Conservation (phyloP, 1,284 basidiomycete species). For the Omphalotus olearius region DNA sequence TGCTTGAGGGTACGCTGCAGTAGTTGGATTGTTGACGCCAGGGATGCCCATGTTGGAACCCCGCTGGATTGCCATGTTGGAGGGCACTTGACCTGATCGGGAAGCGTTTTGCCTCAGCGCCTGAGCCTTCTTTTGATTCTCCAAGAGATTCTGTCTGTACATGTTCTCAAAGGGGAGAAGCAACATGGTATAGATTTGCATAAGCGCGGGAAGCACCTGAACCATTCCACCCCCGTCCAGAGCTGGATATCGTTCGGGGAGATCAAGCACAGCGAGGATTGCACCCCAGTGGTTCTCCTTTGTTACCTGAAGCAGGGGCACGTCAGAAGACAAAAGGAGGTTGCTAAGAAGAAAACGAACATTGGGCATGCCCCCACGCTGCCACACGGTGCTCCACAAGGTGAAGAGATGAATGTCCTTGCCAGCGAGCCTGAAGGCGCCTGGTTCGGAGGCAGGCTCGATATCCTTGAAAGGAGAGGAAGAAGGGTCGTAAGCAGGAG, state of each 20-base stretch:
- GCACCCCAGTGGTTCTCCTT: conserved; percentile 43
- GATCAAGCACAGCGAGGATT: conserved; percentile 52
- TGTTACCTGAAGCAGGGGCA: conserved; percentile 24
- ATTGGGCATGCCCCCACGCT: conserved; percentile 52
- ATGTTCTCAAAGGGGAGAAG: conserved; percentile 66
- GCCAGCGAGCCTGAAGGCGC: conserved; percentile 64
- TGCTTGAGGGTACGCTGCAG: no score
- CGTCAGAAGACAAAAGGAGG: conserved; percentile 7
- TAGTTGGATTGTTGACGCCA: no score
- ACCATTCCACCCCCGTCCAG: conserved; percentile 26
- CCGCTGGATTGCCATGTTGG: conserved; percentile 4
- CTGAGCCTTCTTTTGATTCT: conserved; percentile 52
- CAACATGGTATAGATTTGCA: conserved; percentile 57
- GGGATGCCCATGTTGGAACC: not conserved
- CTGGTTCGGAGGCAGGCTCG: conserved; percentile 55
- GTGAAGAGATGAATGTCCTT: conserved; percentile 77
- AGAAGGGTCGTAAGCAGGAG: conserved; percentile 53
- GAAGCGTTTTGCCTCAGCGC: conserved; percentile 26
- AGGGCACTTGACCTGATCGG: conserved; percentile 9
- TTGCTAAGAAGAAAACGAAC: conserved; percentile 29
- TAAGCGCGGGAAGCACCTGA: conserved; percentile 39
- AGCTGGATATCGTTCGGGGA: conserved; percentile 56
- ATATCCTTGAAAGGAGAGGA: conserved; percentile 60
- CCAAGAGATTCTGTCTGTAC: conserved; percentile 56
- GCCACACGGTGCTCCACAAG: conserved; percentile 56